A percentile compares a stretch with the other conserved stretches of the same genome.
Evolutionary conservation across 2,329 filamentous ascomycete species (phyloP).

Genomic region (Pseudogymnoascus sp.): DNA sequence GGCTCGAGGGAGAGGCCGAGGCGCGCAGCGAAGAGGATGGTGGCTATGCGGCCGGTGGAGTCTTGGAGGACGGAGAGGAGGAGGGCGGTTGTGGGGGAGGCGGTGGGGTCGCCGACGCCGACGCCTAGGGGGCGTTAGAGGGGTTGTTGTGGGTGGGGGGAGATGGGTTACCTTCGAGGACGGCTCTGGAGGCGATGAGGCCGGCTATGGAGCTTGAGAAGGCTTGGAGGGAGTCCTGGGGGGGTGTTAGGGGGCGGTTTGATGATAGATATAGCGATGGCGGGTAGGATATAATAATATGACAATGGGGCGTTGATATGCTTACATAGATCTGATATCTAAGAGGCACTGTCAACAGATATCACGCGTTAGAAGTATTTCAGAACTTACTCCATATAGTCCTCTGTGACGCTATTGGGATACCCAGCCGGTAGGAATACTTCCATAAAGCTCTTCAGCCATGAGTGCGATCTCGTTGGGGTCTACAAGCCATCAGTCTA

Average conservation of each 20-base stretch:
- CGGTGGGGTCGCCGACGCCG: constrained; percentile 57
- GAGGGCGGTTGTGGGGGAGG: constrained; percentile 56
- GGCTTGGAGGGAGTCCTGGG: constrained; percentile 52
- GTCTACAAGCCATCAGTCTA: not conserved
- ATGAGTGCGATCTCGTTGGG: not conserved
- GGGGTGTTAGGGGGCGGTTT: not conserved
- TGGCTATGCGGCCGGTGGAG: constrained; percentile 55
- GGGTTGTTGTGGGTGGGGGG: not conserved
- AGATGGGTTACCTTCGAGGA: constrained; percentile 48
- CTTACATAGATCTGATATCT: constrained; percentile 62
- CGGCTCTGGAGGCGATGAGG: constrained; percentile 56
- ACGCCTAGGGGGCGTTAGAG: constrained; percentile 38
- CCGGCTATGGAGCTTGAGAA: constrained; percentile 58
- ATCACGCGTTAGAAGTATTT: constrained; percentile 2
- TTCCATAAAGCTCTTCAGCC: constrained; percentile 35
- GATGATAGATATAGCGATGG: not conserved
- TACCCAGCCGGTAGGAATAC: constrained; percentile 62
- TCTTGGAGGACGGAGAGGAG: constrained; percentile 60
- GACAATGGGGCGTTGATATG: constrained; percentile 5
- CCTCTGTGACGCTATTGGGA: constrained; percentile 60
- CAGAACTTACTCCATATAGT: constrained; percentile 53
- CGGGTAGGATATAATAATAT: not conserved
- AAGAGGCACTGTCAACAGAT: constrained; percentile 10
- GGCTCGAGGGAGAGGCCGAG: constrained; percentile 61
- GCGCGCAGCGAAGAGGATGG: constrained; percentile 59